Conservation (phyloP, 345 rosid species). For the Passiflora organensis region DNA sequence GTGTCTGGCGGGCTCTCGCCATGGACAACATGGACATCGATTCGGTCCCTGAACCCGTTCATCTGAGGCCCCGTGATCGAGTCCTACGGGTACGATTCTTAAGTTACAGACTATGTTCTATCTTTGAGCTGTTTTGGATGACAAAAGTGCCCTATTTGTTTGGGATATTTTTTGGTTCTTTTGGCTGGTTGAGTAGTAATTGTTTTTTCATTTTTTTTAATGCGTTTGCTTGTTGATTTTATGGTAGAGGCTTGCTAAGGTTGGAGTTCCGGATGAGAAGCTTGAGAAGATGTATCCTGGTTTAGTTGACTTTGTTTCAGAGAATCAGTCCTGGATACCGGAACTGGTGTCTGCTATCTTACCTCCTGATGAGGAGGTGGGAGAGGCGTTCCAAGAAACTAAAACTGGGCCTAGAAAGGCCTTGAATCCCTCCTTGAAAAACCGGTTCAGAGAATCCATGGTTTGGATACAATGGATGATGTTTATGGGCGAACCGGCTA, state of each 20-base stretch:
- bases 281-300: conserved; percentile 37
- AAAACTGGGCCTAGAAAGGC: conserved; percentile 32
- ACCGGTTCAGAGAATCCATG: conserved; percentile 49
- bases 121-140: neutral
- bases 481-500: conserved; percentile 60
- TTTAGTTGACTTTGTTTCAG: conserved; percentile 44
- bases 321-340: conserved; percentile 31
- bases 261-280: conserved; percentile 52
- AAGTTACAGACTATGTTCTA: neutral
- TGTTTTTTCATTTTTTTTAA: neutral
- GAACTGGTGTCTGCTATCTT: conserved; percentile 54
- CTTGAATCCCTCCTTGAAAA: conserved; percentile 28
- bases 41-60: conserved; percentile 34
- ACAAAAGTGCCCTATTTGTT: neutral
- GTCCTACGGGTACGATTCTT: conserved; percentile 34
- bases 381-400: conserved; percentile 23
- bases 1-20: conserved; percentile 23
- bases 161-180: no score
- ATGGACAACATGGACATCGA: conserved; percentile 53
- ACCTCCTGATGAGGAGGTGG: conserved; percentile 66
- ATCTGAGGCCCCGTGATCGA: conserved; percentile 44
- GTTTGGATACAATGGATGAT: conserved; percentile 85
- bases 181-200: no score
- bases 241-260: conserved; percentile 59
- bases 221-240: neutral